phyloP scores from a whole-genome alignment of 208 protist species.

The Acanthamoeba royreba region DNA sequence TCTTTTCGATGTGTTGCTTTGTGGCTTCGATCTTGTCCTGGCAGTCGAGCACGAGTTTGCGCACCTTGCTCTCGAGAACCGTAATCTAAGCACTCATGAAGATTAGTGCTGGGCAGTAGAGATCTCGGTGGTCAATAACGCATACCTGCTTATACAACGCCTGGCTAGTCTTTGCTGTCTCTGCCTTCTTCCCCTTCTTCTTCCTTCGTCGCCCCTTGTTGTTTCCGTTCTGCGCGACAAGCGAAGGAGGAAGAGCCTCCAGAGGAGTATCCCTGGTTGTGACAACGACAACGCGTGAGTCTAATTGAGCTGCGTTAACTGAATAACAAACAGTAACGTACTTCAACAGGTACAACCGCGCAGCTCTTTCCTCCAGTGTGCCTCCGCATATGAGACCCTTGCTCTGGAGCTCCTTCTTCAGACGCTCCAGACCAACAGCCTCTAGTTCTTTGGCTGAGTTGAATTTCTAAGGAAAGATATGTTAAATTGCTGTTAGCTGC shows the following conservation, averaged over 20 bases:
- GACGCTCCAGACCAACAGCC: not conserved
- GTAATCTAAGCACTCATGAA: not conserved
- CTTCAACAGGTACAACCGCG: not conserved
- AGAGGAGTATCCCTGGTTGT: not conserved
- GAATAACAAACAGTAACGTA: not conserved
- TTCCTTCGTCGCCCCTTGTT: not conserved
- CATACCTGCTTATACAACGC: not conserved
- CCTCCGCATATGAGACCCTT: conserved; percentile 23
- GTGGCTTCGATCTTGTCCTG: conserved; percentile 17
- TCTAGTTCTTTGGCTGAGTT: not conserved
- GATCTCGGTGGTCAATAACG: not conserved
- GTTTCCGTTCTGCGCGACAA: not conserved
- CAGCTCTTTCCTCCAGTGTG: not conserved
- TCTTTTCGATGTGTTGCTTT: conserved; percentile 32
- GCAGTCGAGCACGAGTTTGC: not conserved
- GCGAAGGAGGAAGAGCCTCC: not conserved
- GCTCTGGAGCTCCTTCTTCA: conserved; percentile 41
- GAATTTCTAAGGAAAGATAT: not conserved
- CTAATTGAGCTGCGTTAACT: not conserved
- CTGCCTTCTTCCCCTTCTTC: conserved; percentile 39
- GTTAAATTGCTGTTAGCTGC: not conserved
- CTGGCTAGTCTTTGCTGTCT: not conserved
- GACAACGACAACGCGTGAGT: not conserved
- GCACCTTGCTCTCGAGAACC: not conserved
- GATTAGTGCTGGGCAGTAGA: not conserved